Percentiles rank a stretch among this genome's conserved stretches.
Conservation (phyloP, 208 protist species). For the Leishmania major region DNA sequence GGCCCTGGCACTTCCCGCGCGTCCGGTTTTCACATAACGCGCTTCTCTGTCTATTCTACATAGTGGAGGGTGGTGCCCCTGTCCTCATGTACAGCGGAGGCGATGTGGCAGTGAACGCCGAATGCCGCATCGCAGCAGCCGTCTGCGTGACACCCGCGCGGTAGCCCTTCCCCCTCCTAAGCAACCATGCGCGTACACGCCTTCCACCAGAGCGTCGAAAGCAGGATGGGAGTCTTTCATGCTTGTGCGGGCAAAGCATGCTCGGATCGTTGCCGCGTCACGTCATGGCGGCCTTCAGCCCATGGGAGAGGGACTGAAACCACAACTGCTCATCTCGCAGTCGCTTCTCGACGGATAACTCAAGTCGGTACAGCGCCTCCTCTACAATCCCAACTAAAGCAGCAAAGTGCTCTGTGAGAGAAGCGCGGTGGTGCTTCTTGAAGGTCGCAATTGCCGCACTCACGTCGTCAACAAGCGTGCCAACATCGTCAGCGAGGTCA, state of each 20-base stretch:
- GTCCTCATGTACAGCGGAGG: background rate
- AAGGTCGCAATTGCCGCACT: background rate
- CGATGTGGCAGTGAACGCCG: background rate
- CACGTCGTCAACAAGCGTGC: constrained; percentile 5
- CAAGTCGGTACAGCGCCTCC: background rate
- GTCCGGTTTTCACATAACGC: background rate
- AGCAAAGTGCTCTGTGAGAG: too few relatives aligned
- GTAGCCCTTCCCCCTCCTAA: background rate
- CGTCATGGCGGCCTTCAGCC: constrained; percentile 6
- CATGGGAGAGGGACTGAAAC: constrained; percentile 20
- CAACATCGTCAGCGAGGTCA: constrained; percentile 15
- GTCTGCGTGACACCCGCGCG: background rate
- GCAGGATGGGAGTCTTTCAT: background rate
- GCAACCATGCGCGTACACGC: background rate
- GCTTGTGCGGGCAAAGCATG: background rate
- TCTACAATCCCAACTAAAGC: background rate
- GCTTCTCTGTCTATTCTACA: background rate
- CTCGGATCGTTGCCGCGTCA: background rate
- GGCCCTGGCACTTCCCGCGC: background rate
- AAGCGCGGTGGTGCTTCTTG: background rate
- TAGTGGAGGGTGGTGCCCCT: background rate
- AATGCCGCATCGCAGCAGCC: background rate
- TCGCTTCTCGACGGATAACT: constrained; percentile 18
- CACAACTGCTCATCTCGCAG: constrained; percentile 19
- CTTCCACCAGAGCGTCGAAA: background rate